Conservation (phyloP, 2,329 filamentous ascomycete species). For the Teratosphaeriaceae sp. region DNA sequence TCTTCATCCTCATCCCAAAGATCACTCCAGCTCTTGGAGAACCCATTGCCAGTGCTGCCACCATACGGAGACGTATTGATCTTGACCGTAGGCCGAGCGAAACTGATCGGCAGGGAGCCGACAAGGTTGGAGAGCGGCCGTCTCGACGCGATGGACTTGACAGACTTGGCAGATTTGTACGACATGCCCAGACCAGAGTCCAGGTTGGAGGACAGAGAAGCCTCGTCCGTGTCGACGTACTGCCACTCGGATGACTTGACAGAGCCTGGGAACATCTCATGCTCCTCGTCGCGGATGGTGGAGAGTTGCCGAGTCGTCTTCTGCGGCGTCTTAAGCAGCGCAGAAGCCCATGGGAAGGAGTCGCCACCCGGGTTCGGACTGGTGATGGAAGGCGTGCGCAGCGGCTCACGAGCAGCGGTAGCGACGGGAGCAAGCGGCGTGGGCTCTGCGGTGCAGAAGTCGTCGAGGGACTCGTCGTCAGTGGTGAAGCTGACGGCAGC, state of each 20-base stretch:
- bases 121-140: slow-evolving; percentile 65
- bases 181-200: slow-evolving; percentile 78
- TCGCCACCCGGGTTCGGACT: slow-evolving; percentile 69
- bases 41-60: slow-evolving; percentile 37
- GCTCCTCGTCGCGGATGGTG: slow-evolving; percentile 71
- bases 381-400: slow-evolving; percentile 91
- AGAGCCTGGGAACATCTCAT: slow-evolving; percentile 79
- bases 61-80: slow-evolving; percentile 41
- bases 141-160: slow-evolving; percentile 36
- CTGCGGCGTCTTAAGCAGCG: slow-evolving; percentile 67
- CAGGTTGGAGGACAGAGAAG: slow-evolving; percentile 75
- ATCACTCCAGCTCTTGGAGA: slow-evolving; percentile 99
- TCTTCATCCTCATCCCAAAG: slow-evolving; percentile 93
- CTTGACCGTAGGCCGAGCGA: slow-evolving; percentile 54
- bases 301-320: slow-evolving; percentile 76
- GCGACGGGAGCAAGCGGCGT: slow-evolving; percentile 65
- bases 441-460: slow-evolving; percentile 77
- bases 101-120: slow-evolving; percentile 64
- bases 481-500: slow-evolving; percentile 88
- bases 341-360: slow-evolving; percentile 93
- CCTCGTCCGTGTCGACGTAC: slow-evolving; percentile 70
- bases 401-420: slow-evolving; percentile 82
- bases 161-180: slow-evolving; percentile 58
- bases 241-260: slow-evolving; percentile 59
- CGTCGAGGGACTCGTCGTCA: slow-evolving; percentile 82